phyloP scores from a whole-genome alignment of 1,284 basidiomycete genomes.

The Ceratorhiza oryzae-sativae region DNA sequence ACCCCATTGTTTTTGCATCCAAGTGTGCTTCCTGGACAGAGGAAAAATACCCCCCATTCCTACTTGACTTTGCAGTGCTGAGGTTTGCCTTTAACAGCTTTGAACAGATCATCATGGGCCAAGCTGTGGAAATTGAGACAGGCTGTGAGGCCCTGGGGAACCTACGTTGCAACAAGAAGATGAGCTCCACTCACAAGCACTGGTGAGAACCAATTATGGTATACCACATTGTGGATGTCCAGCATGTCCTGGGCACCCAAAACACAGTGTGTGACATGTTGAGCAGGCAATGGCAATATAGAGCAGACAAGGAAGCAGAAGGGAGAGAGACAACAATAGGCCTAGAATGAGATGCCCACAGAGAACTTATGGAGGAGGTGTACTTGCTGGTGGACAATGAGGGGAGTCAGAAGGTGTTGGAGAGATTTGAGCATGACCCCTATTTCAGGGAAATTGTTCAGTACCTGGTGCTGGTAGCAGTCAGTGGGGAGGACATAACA shows the following conservation, averaged over 20 bases:
- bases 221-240: constrained; percentile 32
- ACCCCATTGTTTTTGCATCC: constrained; percentile 43
- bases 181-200: constrained; percentile 28
- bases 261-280: constrained; percentile 46
- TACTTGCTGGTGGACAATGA: not conserved
- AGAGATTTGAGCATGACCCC: not conserved
- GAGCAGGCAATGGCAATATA: constrained; percentile 50
- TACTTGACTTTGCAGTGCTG: constrained; percentile 44
- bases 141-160: constrained; percentile 44
- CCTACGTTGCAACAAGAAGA: constrained; percentile 37
- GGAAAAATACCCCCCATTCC: constrained; percentile 42
- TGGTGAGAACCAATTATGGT: constrained; percentile 42
- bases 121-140: constrained; percentile 43
- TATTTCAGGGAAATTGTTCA: constrained; percentile 17
- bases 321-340: constrained; percentile 42
- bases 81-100: constrained; percentile 44
- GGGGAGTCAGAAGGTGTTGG: not conserved
- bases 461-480: constrained; percentile 5
- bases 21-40: constrained; percentile 43
- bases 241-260: constrained; percentile 38
- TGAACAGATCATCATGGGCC: constrained; percentile 38
- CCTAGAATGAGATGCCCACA: constrained; percentile 18
- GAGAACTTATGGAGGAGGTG: constrained; percentile 1
- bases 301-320: constrained; percentile 48
- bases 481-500: not conserved